Percentiles rank a stretch among this genome's conserved stretches.
phyloP scores from a whole-genome alignment of 2,329 filamentous ascomycete species.

The Fusarium continuum region DNA sequence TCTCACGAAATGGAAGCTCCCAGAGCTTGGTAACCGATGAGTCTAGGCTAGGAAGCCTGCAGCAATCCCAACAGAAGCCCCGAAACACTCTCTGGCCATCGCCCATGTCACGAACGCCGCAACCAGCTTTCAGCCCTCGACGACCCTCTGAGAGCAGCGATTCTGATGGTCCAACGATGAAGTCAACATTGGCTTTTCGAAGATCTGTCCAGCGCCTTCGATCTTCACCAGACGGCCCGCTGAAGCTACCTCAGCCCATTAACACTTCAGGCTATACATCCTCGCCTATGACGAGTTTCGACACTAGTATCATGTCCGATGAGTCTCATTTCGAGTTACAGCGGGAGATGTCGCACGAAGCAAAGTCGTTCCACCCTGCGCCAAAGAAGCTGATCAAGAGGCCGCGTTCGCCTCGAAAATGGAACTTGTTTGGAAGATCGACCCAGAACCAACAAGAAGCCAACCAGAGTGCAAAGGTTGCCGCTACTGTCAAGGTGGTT shows the following conservation, averaged over 20 bases:
- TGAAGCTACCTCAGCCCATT: constrained; percentile 64
- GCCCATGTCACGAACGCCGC: constrained; percentile 54
- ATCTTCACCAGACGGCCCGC: constrained; percentile 54
- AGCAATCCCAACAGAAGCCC: constrained; percentile 52
- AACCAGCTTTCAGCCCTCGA: constrained; percentile 42
- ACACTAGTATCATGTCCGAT: constrained; percentile 66
- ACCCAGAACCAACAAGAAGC: constrained; percentile 53
- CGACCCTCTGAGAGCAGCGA: constrained; percentile 67
- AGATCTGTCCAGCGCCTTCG: constrained; percentile 63
- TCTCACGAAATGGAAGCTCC: constrained; percentile 60
- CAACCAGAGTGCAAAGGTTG: constrained; percentile 55
- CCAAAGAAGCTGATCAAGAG: constrained; percentile 67
- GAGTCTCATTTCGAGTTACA: constrained; percentile 60
- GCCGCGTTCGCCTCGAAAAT: constrained; percentile 65
- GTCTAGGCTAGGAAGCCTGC: constrained; percentile 51
- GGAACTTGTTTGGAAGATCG: constrained; percentile 70
- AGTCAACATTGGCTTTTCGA: constrained; percentile 63
- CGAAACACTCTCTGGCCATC: constrained; percentile 64
- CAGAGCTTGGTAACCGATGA: constrained; percentile 55
- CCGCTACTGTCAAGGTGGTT: constrained; percentile 59
- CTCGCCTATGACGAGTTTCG: constrained; percentile 64
- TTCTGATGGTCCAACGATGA: constrained; percentile 58
- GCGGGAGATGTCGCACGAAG: constrained; percentile 47
- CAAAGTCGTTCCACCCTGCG: constrained; percentile 40
- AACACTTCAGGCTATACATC: constrained; percentile 55